These are phyloP conservation scores for Taphrina deformans DNA, from an alignment of 1,139 yeast species.

Conservation along the genomic window DNA sequence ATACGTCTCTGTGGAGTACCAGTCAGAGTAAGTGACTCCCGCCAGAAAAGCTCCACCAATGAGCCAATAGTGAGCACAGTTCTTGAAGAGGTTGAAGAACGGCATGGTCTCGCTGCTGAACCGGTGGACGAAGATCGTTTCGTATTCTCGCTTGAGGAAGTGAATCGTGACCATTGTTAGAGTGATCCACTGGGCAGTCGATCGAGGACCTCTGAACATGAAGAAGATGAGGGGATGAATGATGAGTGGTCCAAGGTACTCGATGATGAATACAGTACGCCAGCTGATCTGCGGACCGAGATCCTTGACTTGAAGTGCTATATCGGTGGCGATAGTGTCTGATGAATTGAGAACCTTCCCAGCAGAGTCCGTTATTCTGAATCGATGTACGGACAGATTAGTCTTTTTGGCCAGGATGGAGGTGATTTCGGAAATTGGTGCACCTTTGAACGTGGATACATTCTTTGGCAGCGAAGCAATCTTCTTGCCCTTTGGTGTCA, in stretches of 20 bases:
- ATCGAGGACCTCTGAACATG: slow-evolving; percentile 1
- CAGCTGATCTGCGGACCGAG: slow-evolving; percentile 92
- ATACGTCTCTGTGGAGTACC: slow-evolving; percentile 39
- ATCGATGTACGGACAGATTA: slow-evolving; percentile 44
- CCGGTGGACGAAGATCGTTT: slow-evolving; percentile 76
- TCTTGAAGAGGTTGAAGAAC: slow-evolving; percentile 76
- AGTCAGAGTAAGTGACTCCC: slow-evolving; percentile 68
- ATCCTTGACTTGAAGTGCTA: slow-evolving; percentile 63
- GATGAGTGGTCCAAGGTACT: slow-evolving; percentile 83
- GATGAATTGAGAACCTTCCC: slow-evolving; percentile 40
- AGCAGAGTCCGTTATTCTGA: slow-evolving; percentile 45
- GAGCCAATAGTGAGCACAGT: slow-evolving; percentile 87
- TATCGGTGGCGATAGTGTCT: slow-evolving; percentile 40
- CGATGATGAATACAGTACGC: slow-evolving; percentile 82
- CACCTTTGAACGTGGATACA: slow-evolving; percentile 27
- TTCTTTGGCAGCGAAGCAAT: slow-evolving; percentile 20
- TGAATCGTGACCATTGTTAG: slow-evolving; percentile 61
- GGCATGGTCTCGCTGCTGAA: slow-evolving; percentile 95
- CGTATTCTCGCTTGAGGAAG: slow-evolving; percentile 82
- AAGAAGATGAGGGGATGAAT: slow-evolving; percentile 70
- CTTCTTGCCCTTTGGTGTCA: slow-evolving; percentile 31
- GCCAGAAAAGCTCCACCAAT: slow-evolving; percentile 75
- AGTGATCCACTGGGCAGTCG: slow-evolving; percentile 28
- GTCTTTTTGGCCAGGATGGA: slow-evolving; percentile 42
- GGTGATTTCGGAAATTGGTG: slow-evolving; percentile 27